These are phyloP conservation scores for Trypanosoma boissoni DNA, from an alignment of 208 protist species.

Conservation along the genomic window DNA sequence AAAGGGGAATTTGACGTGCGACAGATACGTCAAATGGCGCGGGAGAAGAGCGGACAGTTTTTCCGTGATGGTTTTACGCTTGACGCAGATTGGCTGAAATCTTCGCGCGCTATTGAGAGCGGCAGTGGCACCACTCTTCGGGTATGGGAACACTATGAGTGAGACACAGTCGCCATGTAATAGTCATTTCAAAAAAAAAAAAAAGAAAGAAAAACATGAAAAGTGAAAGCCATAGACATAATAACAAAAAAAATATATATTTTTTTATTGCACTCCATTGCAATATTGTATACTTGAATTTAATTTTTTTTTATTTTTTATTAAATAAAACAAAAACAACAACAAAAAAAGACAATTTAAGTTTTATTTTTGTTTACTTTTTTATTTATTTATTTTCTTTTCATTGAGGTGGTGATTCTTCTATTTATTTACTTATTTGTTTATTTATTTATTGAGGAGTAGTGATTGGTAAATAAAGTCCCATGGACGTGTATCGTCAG, in stretches of 20 bases:
- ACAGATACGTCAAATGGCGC: constrained; percentile 4
- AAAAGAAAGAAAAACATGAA: no score
- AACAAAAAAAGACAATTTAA: neutral
- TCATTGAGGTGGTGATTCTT: neutral
- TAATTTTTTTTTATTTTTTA: neutral
- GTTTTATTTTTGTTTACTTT: neutral
- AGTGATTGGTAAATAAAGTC: neutral
- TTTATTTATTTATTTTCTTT: neutral
- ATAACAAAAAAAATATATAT: no score
- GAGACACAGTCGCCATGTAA: no score
- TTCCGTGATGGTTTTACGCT: constrained; percentile 15
- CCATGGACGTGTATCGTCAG: constrained; percentile 90
- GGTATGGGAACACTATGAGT: constrained; percentile 42
- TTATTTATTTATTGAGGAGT: neutral
- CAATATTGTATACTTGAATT: neutral
- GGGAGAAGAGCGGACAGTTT: neutral
- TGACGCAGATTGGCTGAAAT: constrained; percentile 30
- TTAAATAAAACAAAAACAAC: neutral
- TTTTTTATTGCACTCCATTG: no score
- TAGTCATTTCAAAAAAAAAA: no score
- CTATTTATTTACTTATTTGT: constrained; percentile 1
- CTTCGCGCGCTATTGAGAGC: constrained; percentile 10
- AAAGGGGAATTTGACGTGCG: constrained; percentile 11
- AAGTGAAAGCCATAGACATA: no score
- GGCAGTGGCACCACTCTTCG: constrained; percentile 17